phyloP scores from a whole-genome alignment of 176 grass and related monocot genomes.

The barley (Hordeum vulgare) region DNA sequence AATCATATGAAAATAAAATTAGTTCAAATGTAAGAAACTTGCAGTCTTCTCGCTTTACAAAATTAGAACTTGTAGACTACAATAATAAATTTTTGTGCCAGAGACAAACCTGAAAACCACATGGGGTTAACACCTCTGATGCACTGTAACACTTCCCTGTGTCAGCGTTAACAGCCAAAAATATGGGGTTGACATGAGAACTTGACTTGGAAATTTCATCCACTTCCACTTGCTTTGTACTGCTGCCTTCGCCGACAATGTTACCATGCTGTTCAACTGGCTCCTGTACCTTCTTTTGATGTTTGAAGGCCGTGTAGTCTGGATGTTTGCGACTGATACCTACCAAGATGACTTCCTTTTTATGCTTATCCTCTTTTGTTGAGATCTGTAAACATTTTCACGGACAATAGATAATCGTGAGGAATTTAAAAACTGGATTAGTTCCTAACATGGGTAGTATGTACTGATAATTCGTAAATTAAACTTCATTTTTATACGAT shows the following conservation, averaged over 20 bases:
- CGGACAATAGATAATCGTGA: background rate
- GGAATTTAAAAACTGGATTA: background rate
- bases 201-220: conserved; percentile 81
- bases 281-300: conserved; percentile 66
- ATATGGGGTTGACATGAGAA: conserved; percentile 85
- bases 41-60: background rate
- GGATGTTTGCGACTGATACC: conserved; percentile 54
- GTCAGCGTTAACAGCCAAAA: conserved; percentile 65
- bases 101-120: conserved; percentile 69
- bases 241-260: conserved; percentile 34
- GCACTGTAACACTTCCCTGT: conserved; percentile 70
- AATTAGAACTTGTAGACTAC: background rate
- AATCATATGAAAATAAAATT: conserved; percentile 20
- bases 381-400: conserved; percentile 52
- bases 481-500: background rate
- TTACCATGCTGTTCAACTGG: conserved; percentile 48
- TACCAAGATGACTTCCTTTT: conserved; percentile 67
- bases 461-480: background rate
- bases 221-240: conserved; percentile 65
- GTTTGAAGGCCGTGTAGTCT: conserved; percentile 75
- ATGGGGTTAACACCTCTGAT: conserved; percentile 70
- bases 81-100: background rate
- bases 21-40: background rate
- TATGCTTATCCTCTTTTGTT: conserved; percentile 82
- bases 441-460: background rate